Conservation (phyloP, 257 asterid species). For the Solanum chilense region DNA sequence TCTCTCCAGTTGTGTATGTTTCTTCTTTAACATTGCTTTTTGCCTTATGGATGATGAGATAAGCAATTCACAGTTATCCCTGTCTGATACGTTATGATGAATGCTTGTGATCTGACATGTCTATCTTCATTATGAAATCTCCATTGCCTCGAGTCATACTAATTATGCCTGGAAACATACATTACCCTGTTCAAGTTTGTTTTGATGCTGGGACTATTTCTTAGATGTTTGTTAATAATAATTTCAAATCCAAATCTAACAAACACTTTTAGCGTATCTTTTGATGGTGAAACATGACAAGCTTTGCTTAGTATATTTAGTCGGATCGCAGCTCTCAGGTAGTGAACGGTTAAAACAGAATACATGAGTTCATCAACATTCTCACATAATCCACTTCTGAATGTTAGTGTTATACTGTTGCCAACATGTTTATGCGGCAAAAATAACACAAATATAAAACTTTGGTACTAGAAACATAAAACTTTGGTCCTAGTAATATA, state of each 20-base stretch:
- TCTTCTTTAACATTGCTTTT: background rate
- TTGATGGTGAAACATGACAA: background rate
- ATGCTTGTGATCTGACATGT: slow-evolving; percentile 43
- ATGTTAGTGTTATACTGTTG: background rate
- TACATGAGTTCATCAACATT: background rate
- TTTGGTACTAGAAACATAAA: no score
- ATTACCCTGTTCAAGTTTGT: no score
- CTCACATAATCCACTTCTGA: background rate
- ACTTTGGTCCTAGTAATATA: no score
- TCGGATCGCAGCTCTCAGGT: background rate
- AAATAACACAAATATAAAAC: background rate
- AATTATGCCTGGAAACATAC: no score
- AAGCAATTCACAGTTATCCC: slow-evolving; percentile 69
- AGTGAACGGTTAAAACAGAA: background rate
- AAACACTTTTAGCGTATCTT: background rate
- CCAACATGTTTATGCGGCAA: background rate
- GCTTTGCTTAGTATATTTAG: no score
- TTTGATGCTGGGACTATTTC: background rate
- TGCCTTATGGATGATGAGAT: slow-evolving; percentile 41
- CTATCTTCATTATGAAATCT: no score
- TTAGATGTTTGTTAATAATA: no score
- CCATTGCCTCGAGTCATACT: no score
- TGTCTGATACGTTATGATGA: slow-evolving; percentile 62
- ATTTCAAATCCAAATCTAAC: no score
- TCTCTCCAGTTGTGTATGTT: no score